Conservation (phyloP, 495 filamentous ascomycete species). For the Tuber brumale region DNA sequence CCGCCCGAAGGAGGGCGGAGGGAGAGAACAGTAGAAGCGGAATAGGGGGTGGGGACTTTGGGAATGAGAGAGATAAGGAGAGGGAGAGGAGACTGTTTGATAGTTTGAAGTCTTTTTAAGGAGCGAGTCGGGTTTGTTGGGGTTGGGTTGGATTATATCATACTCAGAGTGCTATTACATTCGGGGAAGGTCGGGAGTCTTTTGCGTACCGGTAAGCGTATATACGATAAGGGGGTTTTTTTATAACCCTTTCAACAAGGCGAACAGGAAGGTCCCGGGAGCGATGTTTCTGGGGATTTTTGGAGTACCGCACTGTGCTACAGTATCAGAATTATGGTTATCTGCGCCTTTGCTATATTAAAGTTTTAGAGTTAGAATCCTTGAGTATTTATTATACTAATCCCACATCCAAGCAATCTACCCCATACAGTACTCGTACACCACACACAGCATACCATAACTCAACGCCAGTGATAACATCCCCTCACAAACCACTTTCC, state of each 20-base stretch:
- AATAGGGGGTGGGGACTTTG: not conserved
- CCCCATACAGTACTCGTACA: not conserved
- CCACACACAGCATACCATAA: not conserved
- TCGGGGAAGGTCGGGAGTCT: not conserved
- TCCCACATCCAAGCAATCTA: not conserved
- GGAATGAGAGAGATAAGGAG: not conserved
- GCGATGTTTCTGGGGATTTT: not conserved
- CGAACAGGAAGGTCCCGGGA: not conserved
- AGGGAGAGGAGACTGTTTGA: not conserved
- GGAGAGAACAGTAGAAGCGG: not conserved
- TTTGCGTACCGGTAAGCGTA: not conserved
- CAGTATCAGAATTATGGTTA: not conserved
- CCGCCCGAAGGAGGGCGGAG: conserved; percentile 21
- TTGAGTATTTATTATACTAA: not conserved
- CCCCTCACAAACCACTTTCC: too few species aligned
- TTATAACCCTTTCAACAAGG: not conserved
- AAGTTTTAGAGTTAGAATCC: not conserved
- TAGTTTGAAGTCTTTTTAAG: not conserved
- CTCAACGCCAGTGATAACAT: too few species aligned
- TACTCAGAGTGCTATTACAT: not conserved
- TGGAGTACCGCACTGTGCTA: not conserved
- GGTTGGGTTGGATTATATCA: not conserved
- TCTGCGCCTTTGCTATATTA: not conserved
- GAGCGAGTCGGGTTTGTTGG: not conserved
- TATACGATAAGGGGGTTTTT: not conserved